phyloP scores from a whole-genome alignment of 805 yeast species.

The Torulaspora quercuum region DNA sequence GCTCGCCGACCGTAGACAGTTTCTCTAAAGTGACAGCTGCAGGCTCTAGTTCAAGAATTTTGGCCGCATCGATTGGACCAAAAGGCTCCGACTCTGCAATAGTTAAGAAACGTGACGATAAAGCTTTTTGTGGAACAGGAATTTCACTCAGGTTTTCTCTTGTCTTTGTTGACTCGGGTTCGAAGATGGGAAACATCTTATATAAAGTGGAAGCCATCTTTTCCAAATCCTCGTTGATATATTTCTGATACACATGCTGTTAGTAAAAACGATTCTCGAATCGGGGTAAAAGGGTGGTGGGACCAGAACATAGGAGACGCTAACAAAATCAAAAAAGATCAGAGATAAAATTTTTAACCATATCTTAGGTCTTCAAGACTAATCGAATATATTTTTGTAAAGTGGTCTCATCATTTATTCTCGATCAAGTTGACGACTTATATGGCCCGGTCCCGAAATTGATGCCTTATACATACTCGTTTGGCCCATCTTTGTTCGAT shows the following conservation, averaged over 20 bases:
- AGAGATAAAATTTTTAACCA: conserved; percentile 48
- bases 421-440: not conserved
- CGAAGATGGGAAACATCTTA: conserved; percentile 76
- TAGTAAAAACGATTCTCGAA: too few species aligned
- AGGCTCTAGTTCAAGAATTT: conserved; percentile 77
- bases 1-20: conserved; percentile 57
- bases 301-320: too few species aligned
- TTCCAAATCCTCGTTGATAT: conserved; percentile 52
- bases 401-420: conserved; percentile 46
- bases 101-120: conserved; percentile 76
- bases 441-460: conserved; percentile 1
- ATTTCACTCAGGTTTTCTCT: conserved; percentile 87
- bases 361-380: conserved; percentile 68
- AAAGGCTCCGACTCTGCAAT: conserved; percentile 94
- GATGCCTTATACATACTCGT: conserved; percentile 48
- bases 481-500: conserved; percentile 62
- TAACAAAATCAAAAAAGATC: conserved; percentile 8
- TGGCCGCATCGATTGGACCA: conserved; percentile 94
- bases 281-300: too few species aligned
- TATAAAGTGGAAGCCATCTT: conserved; percentile 62
- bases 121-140: conserved; percentile 81
- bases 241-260: conserved; percentile 36
- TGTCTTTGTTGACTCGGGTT: conserved; percentile 34
- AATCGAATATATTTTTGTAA: conserved; percentile 50
- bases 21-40: conserved; percentile 74